These are phyloP conservation scores for Houttuynia cordata DNA, from an alignment of 164 flowering plant species.

Conservation along the genomic window DNA sequence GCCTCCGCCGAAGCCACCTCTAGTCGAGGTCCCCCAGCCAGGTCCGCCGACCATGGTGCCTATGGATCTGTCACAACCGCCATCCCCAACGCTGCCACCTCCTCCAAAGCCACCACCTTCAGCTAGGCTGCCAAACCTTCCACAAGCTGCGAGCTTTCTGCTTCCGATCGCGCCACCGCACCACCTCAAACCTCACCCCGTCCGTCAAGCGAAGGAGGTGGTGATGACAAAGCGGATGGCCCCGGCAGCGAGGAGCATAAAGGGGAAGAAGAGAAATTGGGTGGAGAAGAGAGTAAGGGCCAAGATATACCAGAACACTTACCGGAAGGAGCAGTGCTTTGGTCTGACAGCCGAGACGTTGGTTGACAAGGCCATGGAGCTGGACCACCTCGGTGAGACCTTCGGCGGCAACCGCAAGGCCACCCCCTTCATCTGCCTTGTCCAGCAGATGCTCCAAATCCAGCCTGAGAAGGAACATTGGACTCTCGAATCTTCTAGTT, in stretches of 20 bases:
- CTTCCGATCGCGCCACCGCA: too few relatives aligned
- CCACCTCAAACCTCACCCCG: too few relatives aligned
- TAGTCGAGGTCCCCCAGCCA: too few relatives aligned
- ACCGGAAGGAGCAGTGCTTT: constrained; percentile 98
- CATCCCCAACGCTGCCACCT: too few relatives aligned
- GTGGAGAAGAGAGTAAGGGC: constrained; percentile 87
- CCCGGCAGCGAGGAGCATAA: constrained; percentile 76
- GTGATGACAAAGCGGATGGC: constrained; percentile 94
- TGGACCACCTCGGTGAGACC: constrained; percentile 90
- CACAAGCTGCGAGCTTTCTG: too few relatives aligned
- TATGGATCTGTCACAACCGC: too few relatives aligned
- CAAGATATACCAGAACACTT: constrained; percentile 84
- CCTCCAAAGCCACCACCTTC: too few relatives aligned
- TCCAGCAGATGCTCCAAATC: constrained; percentile 95
- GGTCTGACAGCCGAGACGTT: constrained; percentile 94
- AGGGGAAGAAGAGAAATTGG: constrained; percentile 84
- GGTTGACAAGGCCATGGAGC: constrained; percentile 97
- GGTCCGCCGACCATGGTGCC: too few relatives aligned
- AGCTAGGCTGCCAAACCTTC: too few relatives aligned
- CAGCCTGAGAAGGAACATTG: constrained; percentile 98
- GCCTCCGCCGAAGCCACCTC: too few relatives aligned
- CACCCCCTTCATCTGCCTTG: constrained; percentile 86
- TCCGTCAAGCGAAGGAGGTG: neutral
- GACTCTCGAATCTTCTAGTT: too few relatives aligned
- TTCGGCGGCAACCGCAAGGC: constrained; percentile 82